Base-by-base conservation (phyloP, 805 yeast species). In the Wickerhamomyces strasburgensis region DNA sequence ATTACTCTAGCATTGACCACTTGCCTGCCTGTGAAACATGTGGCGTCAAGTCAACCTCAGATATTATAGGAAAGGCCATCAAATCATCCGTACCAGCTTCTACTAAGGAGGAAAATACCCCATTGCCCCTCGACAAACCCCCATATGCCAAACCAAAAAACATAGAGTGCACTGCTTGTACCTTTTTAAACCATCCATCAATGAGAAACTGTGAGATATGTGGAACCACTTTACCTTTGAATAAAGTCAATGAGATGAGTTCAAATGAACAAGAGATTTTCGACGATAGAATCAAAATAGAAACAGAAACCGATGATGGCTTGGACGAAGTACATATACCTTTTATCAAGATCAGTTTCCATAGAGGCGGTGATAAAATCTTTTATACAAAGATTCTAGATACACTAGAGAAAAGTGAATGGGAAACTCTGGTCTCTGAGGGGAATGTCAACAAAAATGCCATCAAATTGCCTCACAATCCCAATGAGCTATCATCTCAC, bases 191-290 rank as follows among this genome's bases (percentile, higher is more conserved):
- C 56, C 96, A 89, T 57, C 84, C 88, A 0, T 75, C 84, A 3
- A 65, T 90, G 67, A 60, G 68, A 26, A 69, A 67, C 44, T 90
- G 98, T 59, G 98, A 90, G 58, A 72, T 93, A 54, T 90, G 98
- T 62, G 96, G 96, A 0, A 66, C 80, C 0, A 65, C 65, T 15
- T 55, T 80, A 18, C 60, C 62, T 4, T 39, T 49, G 36, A 34
- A 60, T 52, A 29, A 53, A 49, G 17, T 48, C 39, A 43, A 48
- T 49, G 37, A 39, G 19, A 34, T 42, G 21, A 37, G 43, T 5
- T 31, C 47, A 6, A 46, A 35, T 26, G 49, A 38, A 29, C 49
- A 33, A 38, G 55, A 51, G 18, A 64, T 49, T 3, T 49, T 48
- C 33, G 58, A 50, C 26, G 67, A 61, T 40, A 48, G 67, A 34